Base-by-base conservation (phyloP, 139 green algal species). In the Yamagishiella unicocca region DNA sequence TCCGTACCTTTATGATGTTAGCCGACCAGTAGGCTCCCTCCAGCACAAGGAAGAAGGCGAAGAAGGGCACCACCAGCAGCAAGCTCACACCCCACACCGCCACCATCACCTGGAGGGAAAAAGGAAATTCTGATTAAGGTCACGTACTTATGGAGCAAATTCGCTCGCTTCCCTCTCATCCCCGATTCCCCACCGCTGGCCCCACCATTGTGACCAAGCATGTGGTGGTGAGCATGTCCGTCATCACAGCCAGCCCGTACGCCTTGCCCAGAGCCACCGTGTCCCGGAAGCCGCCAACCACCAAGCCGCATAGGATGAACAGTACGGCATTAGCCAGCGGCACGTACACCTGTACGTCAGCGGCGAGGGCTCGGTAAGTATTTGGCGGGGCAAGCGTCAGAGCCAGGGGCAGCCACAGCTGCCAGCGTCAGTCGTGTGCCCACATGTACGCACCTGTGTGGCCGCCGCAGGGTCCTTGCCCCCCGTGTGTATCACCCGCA, bases 1-100 rank as follows among this genome's bases (percentile, higher is more conserved):
- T 58, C 50, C 50, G 50, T 58, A 91, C 88, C 83, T 91, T 91
- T 67, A 61, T 42, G 1, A 91, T 42, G 76, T 87, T 91, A 21
- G 83, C 83, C 2, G 62, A 73, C 62, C 84, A 50, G 38, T 81
- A 84, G 0, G 66, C 83, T 0, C 66, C 53, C 73, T 91, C 88
- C 72, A 91, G 45, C 19, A 67, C 29, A 22, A 62, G 42, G 55
- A 89, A 89, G 25, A 87, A 2, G 6, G 9, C 19, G 9, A 25
- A 1, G 76, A 87, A 91, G 66, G 55, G 46, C 10, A 70, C 22
- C 29, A 89, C 19, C 50, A 89, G 40, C 45, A 61, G 27, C 29
- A 45, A 24, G 38, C 54, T 68, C 4, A 85, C n/a, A 19, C 43
- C 27, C 88, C 88, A 91, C 74, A 83, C 74, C 3, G 78, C 25